These are phyloP conservation scores for Saraca asoca DNA, from an alignment of 331 rosid species.

Conservation along the genomic window DNA sequence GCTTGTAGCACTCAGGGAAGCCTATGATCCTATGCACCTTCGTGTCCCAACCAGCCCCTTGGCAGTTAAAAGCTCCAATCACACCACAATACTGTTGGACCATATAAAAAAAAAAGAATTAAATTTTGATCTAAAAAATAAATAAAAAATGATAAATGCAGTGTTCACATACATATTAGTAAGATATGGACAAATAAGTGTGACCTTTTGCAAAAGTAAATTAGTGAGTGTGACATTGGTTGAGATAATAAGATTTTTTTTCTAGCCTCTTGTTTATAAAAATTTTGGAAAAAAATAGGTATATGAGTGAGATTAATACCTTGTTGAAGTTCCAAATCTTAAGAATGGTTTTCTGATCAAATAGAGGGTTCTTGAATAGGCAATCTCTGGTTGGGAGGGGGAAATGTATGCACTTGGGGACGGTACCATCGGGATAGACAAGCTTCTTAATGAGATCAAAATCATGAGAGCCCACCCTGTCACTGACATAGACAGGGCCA, in stretches of 20 bases:
- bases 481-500: constrained; percentile 82
- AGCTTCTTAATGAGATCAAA: constrained; percentile 73
- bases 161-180: too few relatives aligned
- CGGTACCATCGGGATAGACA: constrained; percentile 75
- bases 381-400: constrained; percentile 91
- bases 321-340: constrained; percentile 86
- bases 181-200: background rate
- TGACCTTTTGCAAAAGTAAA: too few relatives aligned
- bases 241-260: too few relatives aligned
- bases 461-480: constrained; percentile 68
- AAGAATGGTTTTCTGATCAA: constrained; percentile 67
- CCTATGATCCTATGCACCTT: constrained; percentile 59
- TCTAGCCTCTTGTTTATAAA: too few relatives aligned
- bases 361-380: constrained; percentile 74
- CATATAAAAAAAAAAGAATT: too few relatives aligned
- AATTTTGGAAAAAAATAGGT: background rate
- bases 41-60: constrained; percentile 93
- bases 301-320: constrained; percentile 41
- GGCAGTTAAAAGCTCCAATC: constrained; percentile 87
- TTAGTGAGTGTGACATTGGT: too few relatives aligned
- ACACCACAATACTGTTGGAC: constrained; percentile 74
- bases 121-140: too few relatives aligned
- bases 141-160: background rate
- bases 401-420: constrained; percentile 71
- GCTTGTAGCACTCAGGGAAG: constrained; percentile 62